Conservation (phyloP, 2,329 filamentous ascomycete species). For the Colletotrichum costaricense region DNA sequence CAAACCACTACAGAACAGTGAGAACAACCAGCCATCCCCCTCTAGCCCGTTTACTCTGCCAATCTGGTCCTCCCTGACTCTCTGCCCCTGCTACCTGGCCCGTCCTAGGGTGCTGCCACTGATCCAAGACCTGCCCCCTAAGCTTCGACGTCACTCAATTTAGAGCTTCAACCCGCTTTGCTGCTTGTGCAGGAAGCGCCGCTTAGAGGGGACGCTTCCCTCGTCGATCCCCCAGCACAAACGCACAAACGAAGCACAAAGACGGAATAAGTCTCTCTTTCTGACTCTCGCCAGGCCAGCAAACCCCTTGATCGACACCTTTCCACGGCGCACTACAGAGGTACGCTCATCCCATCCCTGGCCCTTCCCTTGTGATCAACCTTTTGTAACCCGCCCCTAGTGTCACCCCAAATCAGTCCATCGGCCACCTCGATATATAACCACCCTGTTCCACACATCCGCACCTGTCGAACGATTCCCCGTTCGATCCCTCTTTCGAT, state of each 20-base stretch:
- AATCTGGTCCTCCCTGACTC: not conserved
- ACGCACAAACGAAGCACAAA: slow-evolving; percentile 21
- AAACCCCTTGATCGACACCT: slow-evolving; percentile 37
- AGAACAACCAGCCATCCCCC: slow-evolving; percentile 2
- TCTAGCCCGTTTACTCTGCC: slow-evolving; percentile 22
- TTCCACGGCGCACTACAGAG: slow-evolving; percentile 21
- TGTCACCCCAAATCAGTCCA: slow-evolving; percentile 34
- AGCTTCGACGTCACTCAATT: slow-evolving; percentile 31
- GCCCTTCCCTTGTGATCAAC: slow-evolving; percentile 29
- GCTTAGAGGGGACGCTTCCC: slow-evolving; percentile 18
- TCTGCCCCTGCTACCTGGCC: not conserved
- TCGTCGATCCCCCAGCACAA: slow-evolving; percentile 30
- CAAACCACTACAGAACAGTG: slow-evolving; percentile 18
- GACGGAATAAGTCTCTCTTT: slow-evolving; percentile 21
- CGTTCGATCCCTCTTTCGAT: slow-evolving; percentile 36
- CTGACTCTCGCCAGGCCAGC: slow-evolving; percentile 25
- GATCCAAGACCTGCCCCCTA: not conserved
- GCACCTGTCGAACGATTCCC: slow-evolving; percentile 28
- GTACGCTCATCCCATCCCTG: slow-evolving; percentile 34
- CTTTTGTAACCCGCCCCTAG: slow-evolving; percentile 29
- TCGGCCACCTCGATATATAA: slow-evolving; percentile 34
- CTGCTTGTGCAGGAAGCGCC: slow-evolving; percentile 22
- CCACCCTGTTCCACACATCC: slow-evolving; percentile 23
- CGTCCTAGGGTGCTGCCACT: not conserved
- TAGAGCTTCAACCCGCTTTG: slow-evolving; percentile 31